A percentile compares a stretch with the other conserved stretches of the same genome.
Evolutionary conservation across 148 eudicot genomes (phyloP).

Genomic region (Chenopodium formosanum): DNA sequence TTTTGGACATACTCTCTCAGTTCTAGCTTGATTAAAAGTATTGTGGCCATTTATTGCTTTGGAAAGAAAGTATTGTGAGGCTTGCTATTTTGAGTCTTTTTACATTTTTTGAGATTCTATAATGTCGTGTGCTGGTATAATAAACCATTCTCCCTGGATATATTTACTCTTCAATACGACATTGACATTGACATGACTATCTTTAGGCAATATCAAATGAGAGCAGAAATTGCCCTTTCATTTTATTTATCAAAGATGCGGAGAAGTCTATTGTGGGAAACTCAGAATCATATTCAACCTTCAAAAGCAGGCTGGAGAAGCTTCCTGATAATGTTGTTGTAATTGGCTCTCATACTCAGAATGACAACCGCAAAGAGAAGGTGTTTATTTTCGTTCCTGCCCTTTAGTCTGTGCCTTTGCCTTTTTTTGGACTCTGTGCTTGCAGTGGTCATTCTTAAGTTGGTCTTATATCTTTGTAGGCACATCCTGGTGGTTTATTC

Average conservation of each 20-base stretch:
- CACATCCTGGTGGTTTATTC: slow-evolving; percentile 84
- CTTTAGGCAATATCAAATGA: slow-evolving; percentile 53
- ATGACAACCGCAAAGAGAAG: slow-evolving; percentile 87
- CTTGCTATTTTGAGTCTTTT: background rate
- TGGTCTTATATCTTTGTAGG: slow-evolving; percentile 44
- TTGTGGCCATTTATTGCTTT: background rate
- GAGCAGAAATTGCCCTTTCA: slow-evolving; percentile 74
- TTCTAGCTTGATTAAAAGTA: background rate
- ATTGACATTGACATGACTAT: slow-evolving; percentile 7
- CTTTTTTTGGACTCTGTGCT: background rate
- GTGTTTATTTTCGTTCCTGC: slow-evolving; percentile 31
- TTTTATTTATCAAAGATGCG: slow-evolving; percentile 81
- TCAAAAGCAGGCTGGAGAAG: slow-evolving; percentile 68
- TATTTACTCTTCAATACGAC: background rate
- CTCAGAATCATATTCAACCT: slow-evolving; percentile 62
- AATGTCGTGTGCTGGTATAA: background rate
- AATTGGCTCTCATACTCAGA: slow-evolving; percentile 83
- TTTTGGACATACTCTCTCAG: background rate
- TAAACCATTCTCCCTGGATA: background rate
- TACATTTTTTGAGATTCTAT: background rate
- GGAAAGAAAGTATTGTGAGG: background rate
- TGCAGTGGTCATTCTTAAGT: slow-evolving; percentile 9
- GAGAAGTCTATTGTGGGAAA: slow-evolving; percentile 85
- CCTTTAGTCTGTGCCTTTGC: background rate
- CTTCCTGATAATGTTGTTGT: slow-evolving; percentile 78